Evolutionary conservation across 192 early-diverging fungal genomes (phyloP).

Genomic region (Entomortierella lignicola): DNA sequence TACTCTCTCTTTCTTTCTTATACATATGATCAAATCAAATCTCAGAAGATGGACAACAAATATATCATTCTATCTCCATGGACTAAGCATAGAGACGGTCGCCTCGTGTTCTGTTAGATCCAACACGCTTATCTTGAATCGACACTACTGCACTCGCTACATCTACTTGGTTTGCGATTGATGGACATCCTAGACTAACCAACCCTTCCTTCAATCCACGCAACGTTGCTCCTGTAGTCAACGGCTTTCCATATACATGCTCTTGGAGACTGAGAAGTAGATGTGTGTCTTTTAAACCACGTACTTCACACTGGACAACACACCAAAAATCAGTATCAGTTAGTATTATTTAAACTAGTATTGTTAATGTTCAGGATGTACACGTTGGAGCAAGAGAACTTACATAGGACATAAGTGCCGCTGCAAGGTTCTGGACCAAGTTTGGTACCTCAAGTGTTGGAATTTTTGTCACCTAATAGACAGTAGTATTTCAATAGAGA

Average conservation of each 20-base stretch:
- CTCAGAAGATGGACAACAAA: too few relatives aligned
- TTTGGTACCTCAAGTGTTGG: slow-evolving; percentile 45
- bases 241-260: slow-evolving; percentile 42
- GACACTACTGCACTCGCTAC: slow-evolving; percentile 9
- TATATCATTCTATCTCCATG: too few relatives aligned
- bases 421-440: slow-evolving; percentile 49
- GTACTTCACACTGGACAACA: slow-evolving; percentile 33
- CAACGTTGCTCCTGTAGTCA: slow-evolving; percentile 43
- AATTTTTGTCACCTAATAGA: slow-evolving; percentile 27
- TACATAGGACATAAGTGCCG: slow-evolving; percentile 51
- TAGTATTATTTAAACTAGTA: not conserved
- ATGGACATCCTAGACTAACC: slow-evolving; percentile 16
- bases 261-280: slow-evolving; percentile 48
- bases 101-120: slow-evolving; percentile 39
- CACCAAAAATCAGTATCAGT: not conserved
- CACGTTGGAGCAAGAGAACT: not conserved
- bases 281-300: slow-evolving; percentile 34
- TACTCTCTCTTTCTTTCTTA: too few relatives aligned
- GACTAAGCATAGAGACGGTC: slow-evolving; percentile 50
- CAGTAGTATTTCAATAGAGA: not conserved
- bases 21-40: too few relatives aligned
- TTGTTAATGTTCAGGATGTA: too few relatives aligned
- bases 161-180: slow-evolving; percentile 21
- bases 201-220: slow-evolving; percentile 48
- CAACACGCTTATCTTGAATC: slow-evolving; percentile 46